These are phyloP conservation scores for Corchorus capsularis DNA, from an alignment of 345 rosid genomes.

Conservation along the genomic window DNA sequence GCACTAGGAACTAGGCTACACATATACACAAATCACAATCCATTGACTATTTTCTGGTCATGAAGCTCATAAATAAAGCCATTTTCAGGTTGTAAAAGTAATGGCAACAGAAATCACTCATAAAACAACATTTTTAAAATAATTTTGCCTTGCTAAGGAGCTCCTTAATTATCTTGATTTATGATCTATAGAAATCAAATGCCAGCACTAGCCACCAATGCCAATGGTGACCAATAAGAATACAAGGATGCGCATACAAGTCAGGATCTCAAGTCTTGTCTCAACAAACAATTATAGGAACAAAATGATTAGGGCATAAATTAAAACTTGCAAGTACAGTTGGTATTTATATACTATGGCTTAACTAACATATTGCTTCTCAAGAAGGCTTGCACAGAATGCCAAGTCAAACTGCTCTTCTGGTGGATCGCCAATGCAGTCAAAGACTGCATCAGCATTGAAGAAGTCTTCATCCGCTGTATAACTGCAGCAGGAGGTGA, in stretches of 20 bases:
- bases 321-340: background rate
- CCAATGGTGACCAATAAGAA: background rate
- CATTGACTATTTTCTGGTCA: no score
- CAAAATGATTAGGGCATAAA: background rate
- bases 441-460: slow-evolving; percentile 88
- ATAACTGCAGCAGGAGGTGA: slow-evolving; percentile 53
- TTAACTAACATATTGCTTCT: slow-evolving; percentile 68
- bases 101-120: no score
- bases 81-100: no score
- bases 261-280: background rate
- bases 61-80: no score
- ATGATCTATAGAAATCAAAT: background rate
- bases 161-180: no score
- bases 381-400: slow-evolving; percentile 77
- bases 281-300: slow-evolving; percentile 4
- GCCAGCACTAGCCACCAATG: background rate
- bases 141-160: no score
- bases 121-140: no score
- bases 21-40: no score
- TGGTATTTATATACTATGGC: slow-evolving; percentile 10
- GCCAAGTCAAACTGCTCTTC: slow-evolving; percentile 79
- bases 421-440: slow-evolving; percentile 95
- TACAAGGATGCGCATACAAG: background rate
- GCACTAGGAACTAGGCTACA: no score
- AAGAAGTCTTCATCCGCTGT: slow-evolving; percentile 85